These are phyloP conservation scores for Tetragonia tetragonoides DNA, from an alignment of 148 eudicot genomes.

Conservation along the genomic window DNA sequence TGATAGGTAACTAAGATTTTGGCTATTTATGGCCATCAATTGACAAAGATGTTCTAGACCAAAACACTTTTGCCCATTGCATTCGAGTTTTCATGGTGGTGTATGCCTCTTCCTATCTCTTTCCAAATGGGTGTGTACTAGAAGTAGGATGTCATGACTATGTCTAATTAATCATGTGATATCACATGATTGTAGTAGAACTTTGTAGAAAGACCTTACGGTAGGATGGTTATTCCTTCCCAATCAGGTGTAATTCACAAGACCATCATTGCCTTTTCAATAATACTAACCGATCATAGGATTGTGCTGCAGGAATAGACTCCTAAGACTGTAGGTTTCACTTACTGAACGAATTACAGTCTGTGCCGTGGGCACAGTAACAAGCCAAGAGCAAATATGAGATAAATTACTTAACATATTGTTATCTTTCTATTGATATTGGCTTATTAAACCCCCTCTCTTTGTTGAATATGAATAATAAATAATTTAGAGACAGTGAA, in stretches of 20 bases:
- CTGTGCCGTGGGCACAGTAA: not conserved
- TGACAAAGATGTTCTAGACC: not conserved
- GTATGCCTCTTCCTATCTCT: not conserved
- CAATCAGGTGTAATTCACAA: not conserved
- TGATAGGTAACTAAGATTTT: not conserved
- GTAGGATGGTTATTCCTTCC: not conserved
- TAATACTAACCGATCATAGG: not conserved
- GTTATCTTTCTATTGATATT: not conserved
- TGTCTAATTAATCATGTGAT: not conserved
- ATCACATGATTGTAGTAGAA: not conserved
- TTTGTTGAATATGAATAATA: too few relatives aligned
- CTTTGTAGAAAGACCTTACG: not conserved
- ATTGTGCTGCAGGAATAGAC: not conserved
- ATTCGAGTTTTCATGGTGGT: not conserved
- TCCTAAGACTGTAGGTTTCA: not conserved
- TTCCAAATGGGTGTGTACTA: not conserved
- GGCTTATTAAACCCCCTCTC: not conserved
- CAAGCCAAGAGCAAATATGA: not conserved
- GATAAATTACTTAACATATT: not conserved
- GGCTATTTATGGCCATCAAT: not conserved
- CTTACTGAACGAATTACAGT: not conserved
- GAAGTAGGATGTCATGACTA: not conserved
- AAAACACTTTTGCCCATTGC: not conserved
- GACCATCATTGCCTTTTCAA: not conserved
- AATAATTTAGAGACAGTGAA: too few relatives aligned